A percentile compares a stretch with the other conserved stretches of the same genome.
phyloP scores from a whole-genome alignment of 495 filamentous ascomycete species.

The Bacidia rubella region DNA sequence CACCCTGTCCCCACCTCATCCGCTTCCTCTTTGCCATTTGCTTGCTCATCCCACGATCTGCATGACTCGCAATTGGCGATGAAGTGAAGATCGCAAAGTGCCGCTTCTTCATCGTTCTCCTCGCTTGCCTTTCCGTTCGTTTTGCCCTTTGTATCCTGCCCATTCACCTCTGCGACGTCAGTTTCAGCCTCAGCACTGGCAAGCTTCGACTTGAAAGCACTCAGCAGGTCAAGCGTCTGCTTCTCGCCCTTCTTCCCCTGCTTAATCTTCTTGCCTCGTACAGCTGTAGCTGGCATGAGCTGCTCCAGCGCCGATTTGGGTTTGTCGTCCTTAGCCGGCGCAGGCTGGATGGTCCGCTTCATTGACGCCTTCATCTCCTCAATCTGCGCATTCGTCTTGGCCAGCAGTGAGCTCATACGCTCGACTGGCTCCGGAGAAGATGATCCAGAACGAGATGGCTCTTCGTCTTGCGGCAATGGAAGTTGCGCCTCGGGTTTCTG shows the following conservation, averaged over 20 bases:
- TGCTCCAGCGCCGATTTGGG: slow-evolving; percentile 61
- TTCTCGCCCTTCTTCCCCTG: slow-evolving; percentile 46
- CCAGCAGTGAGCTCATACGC: slow-evolving; percentile 49
- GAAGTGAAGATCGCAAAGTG: slow-evolving; percentile 81
- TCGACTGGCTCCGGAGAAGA: slow-evolving; percentile 32
- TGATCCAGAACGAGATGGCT: slow-evolving; percentile 35
- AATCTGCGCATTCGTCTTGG: slow-evolving; percentile 83
- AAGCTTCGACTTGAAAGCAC: slow-evolving; percentile 66
- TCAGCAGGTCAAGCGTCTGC: slow-evolving; percentile 50
- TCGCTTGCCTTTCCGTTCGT: slow-evolving; percentile 17
- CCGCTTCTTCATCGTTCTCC: slow-evolving; percentile 48
- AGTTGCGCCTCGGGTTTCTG: slow-evolving; percentile 29
- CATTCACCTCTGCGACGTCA: slow-evolving; percentile 18
- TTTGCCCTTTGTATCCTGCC: too few relatives aligned
- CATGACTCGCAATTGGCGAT: slow-evolving; percentile 89
- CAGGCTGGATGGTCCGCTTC: slow-evolving; percentile 57
- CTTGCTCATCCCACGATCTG: slow-evolving; percentile 52
- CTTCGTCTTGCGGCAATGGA: slow-evolving; percentile 34
- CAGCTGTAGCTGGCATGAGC: slow-evolving; percentile 71
- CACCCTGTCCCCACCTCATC: slow-evolving; percentile 46
- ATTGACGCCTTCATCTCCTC: slow-evolving; percentile 83
- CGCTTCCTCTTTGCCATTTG: slow-evolving; percentile 33
- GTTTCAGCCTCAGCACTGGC: slow-evolving; percentile 40
- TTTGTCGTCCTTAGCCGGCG: slow-evolving; percentile 37
- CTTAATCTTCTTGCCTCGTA: slow-evolving; percentile 66